phyloP scores from a whole-genome alignment of 768 basidiomycete species.

The Russula foetens region DNA sequence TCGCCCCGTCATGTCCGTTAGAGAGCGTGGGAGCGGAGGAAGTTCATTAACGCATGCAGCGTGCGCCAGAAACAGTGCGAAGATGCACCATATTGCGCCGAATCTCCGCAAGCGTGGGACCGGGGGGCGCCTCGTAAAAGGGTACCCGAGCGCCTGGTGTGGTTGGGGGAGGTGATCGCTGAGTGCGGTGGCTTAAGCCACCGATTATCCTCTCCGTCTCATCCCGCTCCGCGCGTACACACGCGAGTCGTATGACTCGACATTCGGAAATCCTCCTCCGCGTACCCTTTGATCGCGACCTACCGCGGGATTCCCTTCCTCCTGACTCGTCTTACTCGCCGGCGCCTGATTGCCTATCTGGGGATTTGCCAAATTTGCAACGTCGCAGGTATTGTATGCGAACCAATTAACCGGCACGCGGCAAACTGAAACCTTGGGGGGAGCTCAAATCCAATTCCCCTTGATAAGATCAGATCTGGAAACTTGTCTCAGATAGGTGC shows the following conservation, averaged over 20 bases:
- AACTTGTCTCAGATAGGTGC: slow-evolving; percentile 8
- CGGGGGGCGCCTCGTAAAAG: background rate
- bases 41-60: background rate
- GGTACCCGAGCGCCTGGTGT: background rate
- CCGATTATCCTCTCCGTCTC: background rate
- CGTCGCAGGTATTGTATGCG: background rate
- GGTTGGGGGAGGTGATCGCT: background rate
- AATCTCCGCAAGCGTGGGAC: slow-evolving; percentile 12
- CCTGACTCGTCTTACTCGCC: background rate
- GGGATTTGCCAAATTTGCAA: background rate
- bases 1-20: slow-evolving; percentile 13
- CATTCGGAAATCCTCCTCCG: background rate
- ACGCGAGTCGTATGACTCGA: slow-evolving; percentile 2
- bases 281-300: background rate
- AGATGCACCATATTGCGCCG: slow-evolving; percentile 2
- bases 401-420: background rate
- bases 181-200: background rate
- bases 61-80: background rate
- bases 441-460: background rate
- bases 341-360: background rate
- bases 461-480: slow-evolving; percentile 15
- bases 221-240: background rate
- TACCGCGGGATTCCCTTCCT: background rate
- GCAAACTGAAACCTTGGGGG: background rate
- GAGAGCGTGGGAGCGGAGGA: background rate